These are phyloP conservation scores for Rosa persica DNA, from an alignment of 306 rosid genomes.

Conservation along the genomic window DNA sequence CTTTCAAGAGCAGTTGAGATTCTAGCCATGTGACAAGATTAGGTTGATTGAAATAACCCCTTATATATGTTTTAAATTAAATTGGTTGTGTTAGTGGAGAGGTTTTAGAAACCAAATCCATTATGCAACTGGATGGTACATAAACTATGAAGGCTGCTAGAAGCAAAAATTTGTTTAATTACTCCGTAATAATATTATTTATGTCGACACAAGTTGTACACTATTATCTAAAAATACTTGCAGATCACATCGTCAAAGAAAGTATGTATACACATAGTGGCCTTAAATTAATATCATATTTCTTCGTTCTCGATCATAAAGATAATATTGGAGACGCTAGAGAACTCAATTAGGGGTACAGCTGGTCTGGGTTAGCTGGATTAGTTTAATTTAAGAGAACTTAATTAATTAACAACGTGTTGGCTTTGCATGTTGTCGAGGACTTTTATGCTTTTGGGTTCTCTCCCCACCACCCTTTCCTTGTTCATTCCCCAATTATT, in stretches of 20 bases:
- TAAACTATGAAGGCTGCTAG: neutral
- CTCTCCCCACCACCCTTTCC: slow-evolving; percentile 2
- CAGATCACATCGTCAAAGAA: neutral
- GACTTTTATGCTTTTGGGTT: slow-evolving; percentile 8
- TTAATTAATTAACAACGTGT: neutral
- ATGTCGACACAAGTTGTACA: neutral
- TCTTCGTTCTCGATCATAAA: neutral
- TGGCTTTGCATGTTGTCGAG: neutral
- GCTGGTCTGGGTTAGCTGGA: neutral
- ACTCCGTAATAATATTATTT: neutral
- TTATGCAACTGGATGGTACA: neutral
- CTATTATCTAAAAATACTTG: neutral
- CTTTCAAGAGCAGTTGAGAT: neutral
- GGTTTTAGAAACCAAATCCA: slow-evolving; percentile 12
- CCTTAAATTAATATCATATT: neutral
- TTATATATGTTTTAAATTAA: neutral
- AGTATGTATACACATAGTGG: neutral
- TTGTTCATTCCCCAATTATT: neutral
- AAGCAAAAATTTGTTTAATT: neutral
- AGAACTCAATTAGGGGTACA: neutral
- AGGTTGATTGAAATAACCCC: neutral
- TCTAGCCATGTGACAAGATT: neutral
- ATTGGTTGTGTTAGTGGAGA: neutral
- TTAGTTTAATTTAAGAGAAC: neutral
- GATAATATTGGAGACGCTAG: neutral